These are phyloP conservation scores for Atalantia buxifolia DNA, from an alignment of 345 rosid species.

Conservation along the genomic window DNA sequence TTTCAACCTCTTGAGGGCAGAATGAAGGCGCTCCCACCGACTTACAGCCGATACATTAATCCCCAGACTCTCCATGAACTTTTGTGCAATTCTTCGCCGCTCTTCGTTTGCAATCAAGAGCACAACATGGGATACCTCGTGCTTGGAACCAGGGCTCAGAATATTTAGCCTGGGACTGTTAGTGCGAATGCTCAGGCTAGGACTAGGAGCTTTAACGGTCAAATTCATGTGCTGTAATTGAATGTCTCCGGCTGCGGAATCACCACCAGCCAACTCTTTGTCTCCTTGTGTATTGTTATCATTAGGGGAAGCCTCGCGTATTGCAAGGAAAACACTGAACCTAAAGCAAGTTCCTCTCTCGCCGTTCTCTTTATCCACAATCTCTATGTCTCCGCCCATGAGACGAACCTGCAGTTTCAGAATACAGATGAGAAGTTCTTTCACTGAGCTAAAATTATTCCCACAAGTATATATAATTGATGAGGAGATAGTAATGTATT, in stretches of 20 bases:
- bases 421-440: neutral
- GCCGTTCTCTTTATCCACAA: constrained; percentile 50
- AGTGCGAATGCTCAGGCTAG: constrained; percentile 22
- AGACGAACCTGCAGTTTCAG: constrained; percentile 51
- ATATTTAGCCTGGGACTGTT: constrained; percentile 39
- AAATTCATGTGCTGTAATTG: constrained; percentile 19
- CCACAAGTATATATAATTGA: too few relatives aligned
- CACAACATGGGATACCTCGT: constrained; percentile 65
- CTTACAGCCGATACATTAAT: constrained; percentile 43
- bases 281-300: constrained; percentile 18
- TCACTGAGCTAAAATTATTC: neutral
- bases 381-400: constrained; percentile 82
- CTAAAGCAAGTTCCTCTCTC: constrained; percentile 78
- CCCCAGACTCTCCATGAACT: constrained; percentile 49
- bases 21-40: constrained; percentile 40
- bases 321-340: constrained; percentile 52
- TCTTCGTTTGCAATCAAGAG: constrained; percentile 52
- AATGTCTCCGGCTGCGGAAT: neutral
- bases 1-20: constrained; percentile 32
- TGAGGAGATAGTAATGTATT: too few relatives aligned
- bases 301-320: constrained; percentile 14
- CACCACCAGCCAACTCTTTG: constrained; percentile 23
- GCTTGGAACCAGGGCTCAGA: constrained; percentile 39
- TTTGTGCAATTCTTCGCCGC: constrained; percentile 45
- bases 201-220: constrained; percentile 28